Evolutionary conservation across 495 filamentous ascomycete species (phyloP).

Genomic region (Neurospora hispaniola): DNA sequence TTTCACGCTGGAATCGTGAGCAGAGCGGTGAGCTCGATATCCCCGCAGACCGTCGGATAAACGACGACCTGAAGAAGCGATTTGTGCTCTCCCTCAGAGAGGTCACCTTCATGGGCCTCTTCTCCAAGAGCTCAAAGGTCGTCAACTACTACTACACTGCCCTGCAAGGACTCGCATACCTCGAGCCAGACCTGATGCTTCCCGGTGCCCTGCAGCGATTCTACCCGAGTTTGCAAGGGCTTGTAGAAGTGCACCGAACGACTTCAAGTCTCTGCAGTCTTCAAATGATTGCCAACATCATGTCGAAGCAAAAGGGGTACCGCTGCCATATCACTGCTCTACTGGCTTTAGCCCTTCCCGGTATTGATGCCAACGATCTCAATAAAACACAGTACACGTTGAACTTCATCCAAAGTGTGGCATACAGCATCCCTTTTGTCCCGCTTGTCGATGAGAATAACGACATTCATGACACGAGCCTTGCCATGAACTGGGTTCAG

Average conservation of each 20-base stretch:
- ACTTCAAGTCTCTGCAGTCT: slow-evolving; percentile 86
- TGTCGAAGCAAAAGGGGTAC: slow-evolving; percentile 84
- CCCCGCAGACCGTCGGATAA: slow-evolving; percentile 69
- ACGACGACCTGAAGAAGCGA: slow-evolving; percentile 65
- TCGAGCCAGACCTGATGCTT: slow-evolving; percentile 87
- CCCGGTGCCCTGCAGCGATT: slow-evolving; percentile 92
- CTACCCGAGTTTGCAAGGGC: slow-evolving; percentile 89
- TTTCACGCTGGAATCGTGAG: slow-evolving; percentile 96
- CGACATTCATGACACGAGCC: slow-evolving; percentile 59
- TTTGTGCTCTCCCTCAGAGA: slow-evolving; percentile 88
- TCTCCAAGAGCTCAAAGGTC: slow-evolving; percentile 82
- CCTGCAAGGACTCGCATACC: slow-evolving; percentile 75
- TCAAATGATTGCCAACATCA: slow-evolving; percentile 77
- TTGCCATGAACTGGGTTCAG: slow-evolving; percentile 90
- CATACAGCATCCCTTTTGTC: slow-evolving; percentile 87
- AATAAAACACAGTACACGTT: slow-evolving; percentile 92
- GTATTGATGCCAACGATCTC: slow-evolving; percentile 95
- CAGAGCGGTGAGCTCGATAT: slow-evolving; percentile 82
- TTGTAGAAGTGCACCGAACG: slow-evolving; percentile 95
- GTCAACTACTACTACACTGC: slow-evolving; percentile 86
- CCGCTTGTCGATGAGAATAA: slow-evolving; percentile 63
- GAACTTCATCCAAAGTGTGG: slow-evolving; percentile 86
- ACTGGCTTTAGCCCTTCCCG: slow-evolving; percentile 81
- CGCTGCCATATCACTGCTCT: slow-evolving; percentile 91
- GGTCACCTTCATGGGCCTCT: slow-evolving; percentile 97